A percentile compares a stretch with the other conserved stretches of the same genome.
Evolutionary conservation across 2,329 filamentous ascomycete genomes (phyloP).

Genomic region (Lachnellula subtilissima): DNA sequence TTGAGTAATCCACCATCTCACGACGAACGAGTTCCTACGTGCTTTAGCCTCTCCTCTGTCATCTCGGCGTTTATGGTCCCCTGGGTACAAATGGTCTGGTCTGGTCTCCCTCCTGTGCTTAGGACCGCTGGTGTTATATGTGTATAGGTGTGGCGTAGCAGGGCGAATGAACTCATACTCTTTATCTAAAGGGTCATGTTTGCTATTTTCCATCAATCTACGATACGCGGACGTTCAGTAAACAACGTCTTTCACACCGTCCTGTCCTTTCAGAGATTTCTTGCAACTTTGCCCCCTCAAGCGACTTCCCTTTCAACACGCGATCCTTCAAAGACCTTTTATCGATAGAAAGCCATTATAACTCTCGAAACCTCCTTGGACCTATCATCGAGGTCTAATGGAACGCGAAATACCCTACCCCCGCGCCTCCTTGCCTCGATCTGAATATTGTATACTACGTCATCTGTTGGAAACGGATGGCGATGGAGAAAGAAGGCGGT

Average conservation of each 20-base stretch:
- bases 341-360: background rate
- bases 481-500: background rate
- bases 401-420: background rate
- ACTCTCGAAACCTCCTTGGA: background rate
- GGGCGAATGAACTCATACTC: slow-evolving; percentile 25
- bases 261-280: slow-evolving; percentile 30
- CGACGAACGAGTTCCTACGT: slow-evolving; percentile 34
- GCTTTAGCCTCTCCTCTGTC: slow-evolving; percentile 27
- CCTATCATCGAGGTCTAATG: background rate
- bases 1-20: slow-evolving; percentile 39
- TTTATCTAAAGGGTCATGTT: slow-evolving; percentile 15
- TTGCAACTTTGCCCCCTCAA: background rate
- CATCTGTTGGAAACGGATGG: slow-evolving; percentile 1
- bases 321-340: background rate
- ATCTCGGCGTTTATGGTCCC: slow-evolving; percentile 29
- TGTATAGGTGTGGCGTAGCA: slow-evolving; percentile 31
- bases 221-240: slow-evolving; percentile 17
- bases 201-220: slow-evolving; percentile 19
- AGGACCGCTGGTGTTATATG: slow-evolving; percentile 28
- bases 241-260: slow-evolving; percentile 22
- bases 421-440: background rate
- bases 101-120: slow-evolving; percentile 19
- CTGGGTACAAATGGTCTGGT: slow-evolving; percentile 22
- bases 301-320: background rate
- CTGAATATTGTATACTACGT: slow-evolving; percentile 6